Evolutionary conservation across 192 early-diverging fungal genomes (phyloP).

Genomic region (Rhizoclosmatium sp.): DNA sequence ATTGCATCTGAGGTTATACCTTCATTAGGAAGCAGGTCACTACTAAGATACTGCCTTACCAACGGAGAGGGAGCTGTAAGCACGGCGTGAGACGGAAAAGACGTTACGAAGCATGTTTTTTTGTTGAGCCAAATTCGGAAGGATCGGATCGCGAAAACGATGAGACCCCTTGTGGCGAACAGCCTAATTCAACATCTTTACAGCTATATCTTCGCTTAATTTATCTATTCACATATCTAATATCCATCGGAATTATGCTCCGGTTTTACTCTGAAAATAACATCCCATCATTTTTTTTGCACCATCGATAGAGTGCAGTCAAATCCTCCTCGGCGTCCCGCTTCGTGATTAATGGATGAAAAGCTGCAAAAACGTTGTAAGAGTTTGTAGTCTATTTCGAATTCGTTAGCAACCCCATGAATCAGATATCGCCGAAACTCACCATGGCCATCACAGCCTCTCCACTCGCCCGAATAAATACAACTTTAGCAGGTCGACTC

Average conservation of each 20-base stretch:
- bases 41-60: neutral
- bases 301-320: slow-evolving; percentile 69
- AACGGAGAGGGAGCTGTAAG: neutral
- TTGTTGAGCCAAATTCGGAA: neutral
- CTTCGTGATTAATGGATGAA: slow-evolving; percentile 48
- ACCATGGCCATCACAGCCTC: slow-evolving; percentile 10
- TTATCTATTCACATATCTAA: neutral
- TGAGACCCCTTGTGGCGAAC: no score
- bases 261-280: slow-evolving; percentile 33
- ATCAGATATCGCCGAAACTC: neutral
- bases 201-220: no score
- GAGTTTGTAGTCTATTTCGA: slow-evolving; percentile 35
- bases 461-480: slow-evolving; percentile 10
- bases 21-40: neutral
- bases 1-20: neutral
- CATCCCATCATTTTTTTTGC: slow-evolving; percentile 36
- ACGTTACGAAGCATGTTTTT: slow-evolving; percentile 8
- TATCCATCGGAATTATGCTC: neutral
- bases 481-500: slow-evolving; percentile 19
- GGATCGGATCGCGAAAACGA: neutral
- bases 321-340: slow-evolving; percentile 65
- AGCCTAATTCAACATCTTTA: no score
- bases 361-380: slow-evolving; percentile 46
- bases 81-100: neutral
- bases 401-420: neutral